Evolutionary conservation across 331 rosid species (phyloP).

Genomic region (Cucumis variabilis): DNA sequence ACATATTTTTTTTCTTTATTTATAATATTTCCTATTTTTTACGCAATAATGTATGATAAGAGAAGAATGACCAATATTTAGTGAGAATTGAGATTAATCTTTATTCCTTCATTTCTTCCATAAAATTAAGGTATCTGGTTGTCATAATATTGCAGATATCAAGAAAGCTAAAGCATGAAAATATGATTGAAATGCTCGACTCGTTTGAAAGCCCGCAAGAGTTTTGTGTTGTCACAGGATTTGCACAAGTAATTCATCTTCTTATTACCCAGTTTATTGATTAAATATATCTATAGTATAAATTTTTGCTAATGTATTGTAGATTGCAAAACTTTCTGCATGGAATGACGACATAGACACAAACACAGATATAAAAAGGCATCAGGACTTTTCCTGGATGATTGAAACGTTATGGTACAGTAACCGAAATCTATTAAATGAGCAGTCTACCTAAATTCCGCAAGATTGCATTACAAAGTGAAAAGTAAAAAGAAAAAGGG

Average conservation of each 20-base stretch:
- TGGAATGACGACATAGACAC: not conserved
- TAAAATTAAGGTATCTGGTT: conserved; percentile 28
- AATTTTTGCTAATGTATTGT: not conserved
- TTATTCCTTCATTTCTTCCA: not conserved
- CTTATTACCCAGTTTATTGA: conserved; percentile 18
- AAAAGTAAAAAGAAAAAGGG: not conserved
- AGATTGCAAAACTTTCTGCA: not conserved
- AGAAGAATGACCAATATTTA: conserved; percentile 1
- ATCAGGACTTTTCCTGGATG: not conserved
- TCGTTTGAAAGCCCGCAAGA: conserved; percentile 97
- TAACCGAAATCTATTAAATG: not conserved
- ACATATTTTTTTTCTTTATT: not conserved
- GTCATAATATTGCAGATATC: conserved; percentile 65
- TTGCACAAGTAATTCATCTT: conserved; percentile 73
- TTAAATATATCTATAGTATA: not conserved
- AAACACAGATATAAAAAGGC: not conserved
- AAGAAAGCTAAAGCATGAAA: conserved; percentile 91
- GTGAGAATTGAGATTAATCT: not conserved
- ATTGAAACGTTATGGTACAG: not conserved
- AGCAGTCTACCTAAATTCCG: not conserved
- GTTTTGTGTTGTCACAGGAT: conserved; percentile 95
- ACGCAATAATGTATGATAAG: not conserved
- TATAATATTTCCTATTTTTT: not conserved
- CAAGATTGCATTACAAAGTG: not conserved
- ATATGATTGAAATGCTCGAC: conserved; percentile 97